These are phyloP conservation scores for Cyclotella sp. DNA, from an alignment of 108 stramenopile genomes.

Conservation along the genomic window DNA sequence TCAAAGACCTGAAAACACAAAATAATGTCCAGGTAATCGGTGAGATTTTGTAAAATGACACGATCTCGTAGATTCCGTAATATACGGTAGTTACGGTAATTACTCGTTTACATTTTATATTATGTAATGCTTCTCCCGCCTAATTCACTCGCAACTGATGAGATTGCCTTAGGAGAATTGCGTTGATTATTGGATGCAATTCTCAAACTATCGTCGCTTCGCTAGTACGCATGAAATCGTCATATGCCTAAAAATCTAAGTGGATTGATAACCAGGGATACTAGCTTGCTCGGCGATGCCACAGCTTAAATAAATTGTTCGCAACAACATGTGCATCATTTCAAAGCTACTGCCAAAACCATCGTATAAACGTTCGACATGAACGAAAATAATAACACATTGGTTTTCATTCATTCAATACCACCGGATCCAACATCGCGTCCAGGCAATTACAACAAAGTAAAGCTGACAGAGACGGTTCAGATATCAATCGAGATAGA, in stretches of 20 bases:
- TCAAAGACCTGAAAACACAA: too few relatives aligned
- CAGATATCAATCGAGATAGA: neutral
- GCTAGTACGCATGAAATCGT: neutral
- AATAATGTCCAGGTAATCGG: too few relatives aligned
- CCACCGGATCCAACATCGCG: neutral
- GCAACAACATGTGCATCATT: neutral
- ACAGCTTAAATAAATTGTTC: neutral
- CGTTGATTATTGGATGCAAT: neutral
- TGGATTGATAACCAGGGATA: neutral
- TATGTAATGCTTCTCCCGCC: too few relatives aligned
- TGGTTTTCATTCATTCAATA: neutral
- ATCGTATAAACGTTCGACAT: neutral
- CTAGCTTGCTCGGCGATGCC: neutral
- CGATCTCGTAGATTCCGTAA: too few relatives aligned
- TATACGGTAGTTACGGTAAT: too few relatives aligned
- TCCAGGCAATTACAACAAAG: neutral
- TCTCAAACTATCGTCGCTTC: neutral
- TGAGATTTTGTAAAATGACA: too few relatives aligned
- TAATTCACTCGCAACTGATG: too few relatives aligned
- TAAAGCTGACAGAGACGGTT: neutral
- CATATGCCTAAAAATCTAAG: neutral
- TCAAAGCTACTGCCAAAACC: neutral
- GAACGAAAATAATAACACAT: neutral
- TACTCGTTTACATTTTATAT: too few relatives aligned
- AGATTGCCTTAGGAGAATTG: too few relatives aligned